Evolutionary conservation across 768 basidiomycete species (phyloP), one percentile per base, ranked within the genome.

Genomic region (Arthromyces matolae): DNA sequence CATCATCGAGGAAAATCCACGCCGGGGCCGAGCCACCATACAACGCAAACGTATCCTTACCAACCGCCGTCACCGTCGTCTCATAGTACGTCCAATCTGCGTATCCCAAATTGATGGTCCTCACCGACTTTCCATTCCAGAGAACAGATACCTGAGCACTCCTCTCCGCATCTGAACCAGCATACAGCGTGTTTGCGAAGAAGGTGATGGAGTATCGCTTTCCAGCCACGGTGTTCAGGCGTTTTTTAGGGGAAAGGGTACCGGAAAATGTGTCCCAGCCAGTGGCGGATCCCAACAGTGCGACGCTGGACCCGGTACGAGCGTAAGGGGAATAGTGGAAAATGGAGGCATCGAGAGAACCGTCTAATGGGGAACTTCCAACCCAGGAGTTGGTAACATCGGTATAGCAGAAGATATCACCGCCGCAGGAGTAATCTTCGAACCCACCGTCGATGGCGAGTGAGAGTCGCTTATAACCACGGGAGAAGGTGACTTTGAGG

Each of bases 1-100:
- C 53, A 53, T 77, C 74, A 56, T 78, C 76, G 42, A 78, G 62
- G 62, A 76, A 78, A 12, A 68, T 67, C 71, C 72, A 78, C 8
- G 74, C 71, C 5, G 76, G 76, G 8, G 75, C 73, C 12, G 56
- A 59, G 1, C 75, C 75, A 19, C 76, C 76, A 33, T 61, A 63
- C 62, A 64, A 53, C 43, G 54, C 58, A 8, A 58, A 42, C 45
- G 16, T 38, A 48, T 60, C 58, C 14, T 42, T 50, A 14, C 59
- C 61, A 8, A 14, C 8, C 3, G 61, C 75, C 1, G 57, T 58
- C 8, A 72, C 75, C 0, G 48, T 40, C 35, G 67, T 64, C 37
- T 69, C 58, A 52, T 66, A 66, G 54, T 65, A 70, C 27, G 57
- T 64, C 64, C 70, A 78, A n/a, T 57, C 47, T 34, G 58, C 53